Percentiles rank a stretch among this genome's conserved stretches.
Conservation (phyloP, 2,329 filamentous ascomycete genomes). For the Alternaria ethzedia region DNA sequence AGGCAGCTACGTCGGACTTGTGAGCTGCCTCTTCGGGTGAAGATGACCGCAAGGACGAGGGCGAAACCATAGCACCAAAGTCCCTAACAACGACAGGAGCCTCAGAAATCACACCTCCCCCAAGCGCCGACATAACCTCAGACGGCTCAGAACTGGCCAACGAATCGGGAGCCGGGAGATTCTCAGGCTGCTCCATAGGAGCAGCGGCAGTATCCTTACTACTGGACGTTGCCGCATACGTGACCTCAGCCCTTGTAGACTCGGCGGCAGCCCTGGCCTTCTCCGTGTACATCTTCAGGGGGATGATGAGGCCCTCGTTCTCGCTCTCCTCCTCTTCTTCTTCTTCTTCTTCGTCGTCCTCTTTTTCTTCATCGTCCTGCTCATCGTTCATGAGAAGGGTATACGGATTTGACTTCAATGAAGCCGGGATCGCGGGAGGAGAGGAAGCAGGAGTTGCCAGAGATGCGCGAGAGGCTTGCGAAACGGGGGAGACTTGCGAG, state of each 20-base stretch:
- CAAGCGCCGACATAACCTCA: neutral
- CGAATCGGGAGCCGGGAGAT: neutral
- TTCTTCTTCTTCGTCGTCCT: neutral
- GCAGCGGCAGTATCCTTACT: no score
- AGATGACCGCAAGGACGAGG: neutral
- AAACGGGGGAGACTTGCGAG: neutral
- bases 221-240: no score
- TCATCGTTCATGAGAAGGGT: neutral
- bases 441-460: neutral
- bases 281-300: neutral
- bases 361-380: neutral
- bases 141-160: neutral
- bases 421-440: neutral
- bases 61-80: neutral
- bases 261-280: neutral
- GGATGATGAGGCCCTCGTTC: neutral
- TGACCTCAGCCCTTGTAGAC: neutral
- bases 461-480: neutral
- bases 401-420: neutral
- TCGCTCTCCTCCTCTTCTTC: neutral
- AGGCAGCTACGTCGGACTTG: neutral
- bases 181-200: neutral
- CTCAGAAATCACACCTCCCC: neutral
- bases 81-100: neutral
- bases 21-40: neutral